Conservation (phyloP, 805 yeast species). For the Ogataea haglerorum region DNA sequence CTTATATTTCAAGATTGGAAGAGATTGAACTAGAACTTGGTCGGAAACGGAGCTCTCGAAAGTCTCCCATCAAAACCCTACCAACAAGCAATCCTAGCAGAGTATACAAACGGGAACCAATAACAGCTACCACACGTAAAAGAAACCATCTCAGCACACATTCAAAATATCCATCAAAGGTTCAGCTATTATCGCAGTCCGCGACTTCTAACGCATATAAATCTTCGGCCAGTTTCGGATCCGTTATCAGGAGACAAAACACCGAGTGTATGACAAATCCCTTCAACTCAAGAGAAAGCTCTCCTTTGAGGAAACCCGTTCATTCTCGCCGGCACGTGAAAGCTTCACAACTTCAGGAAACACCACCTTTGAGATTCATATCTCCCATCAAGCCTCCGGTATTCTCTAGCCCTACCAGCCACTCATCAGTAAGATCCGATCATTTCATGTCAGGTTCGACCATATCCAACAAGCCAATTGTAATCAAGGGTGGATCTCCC, state of each 20-base stretch:
- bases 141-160: too few species aligned
- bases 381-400: slow-evolving; percentile 19
- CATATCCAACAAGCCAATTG: slow-evolving; percentile 26
- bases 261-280: slow-evolving; percentile 25
- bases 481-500: slow-evolving; percentile 30
- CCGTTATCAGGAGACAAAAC: slow-evolving; percentile 20
- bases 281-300: slow-evolving; percentile 23
- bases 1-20: slow-evolving; percentile 35
- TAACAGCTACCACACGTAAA: too few species aligned
- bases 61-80: slow-evolving; percentile 16
- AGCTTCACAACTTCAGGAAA: not conserved
- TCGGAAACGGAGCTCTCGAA: slow-evolving; percentile 11
- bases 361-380: not conserved
- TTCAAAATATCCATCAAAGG: too few species aligned
- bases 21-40: slow-evolving; percentile 23
- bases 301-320: slow-evolving; percentile 15
- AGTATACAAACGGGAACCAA: not conserved
- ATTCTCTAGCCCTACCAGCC: slow-evolving; percentile 3
- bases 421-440: slow-evolving; percentile 1
- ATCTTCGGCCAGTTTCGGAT: slow-evolving; percentile 13
- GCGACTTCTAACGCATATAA: not conserved
- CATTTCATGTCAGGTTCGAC: slow-evolving; percentile 16
- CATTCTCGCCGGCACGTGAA: not conserved
- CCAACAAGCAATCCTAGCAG: not conserved
- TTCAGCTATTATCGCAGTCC: not conserved